Conservation (phyloP, 2,329 filamentous ascomycete species). For the Bipolaris oryzae region DNA sequence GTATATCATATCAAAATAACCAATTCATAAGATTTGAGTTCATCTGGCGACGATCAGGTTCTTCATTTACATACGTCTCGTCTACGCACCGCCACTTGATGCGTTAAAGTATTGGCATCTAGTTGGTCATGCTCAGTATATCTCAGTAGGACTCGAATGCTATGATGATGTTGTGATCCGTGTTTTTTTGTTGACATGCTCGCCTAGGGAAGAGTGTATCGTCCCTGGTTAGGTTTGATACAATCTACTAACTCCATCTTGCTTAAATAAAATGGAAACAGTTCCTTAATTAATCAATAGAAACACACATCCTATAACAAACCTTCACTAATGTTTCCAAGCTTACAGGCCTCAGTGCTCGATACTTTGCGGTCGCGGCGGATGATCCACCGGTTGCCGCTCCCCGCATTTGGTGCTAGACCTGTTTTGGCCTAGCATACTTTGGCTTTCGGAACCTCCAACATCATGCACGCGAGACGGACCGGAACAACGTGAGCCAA, state of each 20-base stretch:
- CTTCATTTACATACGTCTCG: neutral
- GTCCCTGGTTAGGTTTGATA: neutral
- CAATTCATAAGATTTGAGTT: neutral
- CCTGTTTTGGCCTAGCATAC: conserved; percentile 13
- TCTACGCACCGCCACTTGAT: neutral
- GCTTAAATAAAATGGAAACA: neutral
- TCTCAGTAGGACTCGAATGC: neutral
- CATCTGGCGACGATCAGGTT: neutral
- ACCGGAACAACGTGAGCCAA: conserved; percentile 12
- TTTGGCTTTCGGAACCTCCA: conserved; percentile 27
- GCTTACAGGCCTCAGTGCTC: neutral
- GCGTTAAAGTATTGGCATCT: neutral
- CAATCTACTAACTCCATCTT: neutral
- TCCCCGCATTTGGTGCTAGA: conserved; percentile 18
- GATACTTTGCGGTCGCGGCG: conserved; percentile 1
- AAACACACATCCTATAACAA: neutral
- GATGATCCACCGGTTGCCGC: conserved; percentile 15
- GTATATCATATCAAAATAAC: neutral
- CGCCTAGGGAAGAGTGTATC: neutral
- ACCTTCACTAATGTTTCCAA: neutral
- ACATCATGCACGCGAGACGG: conserved; percentile 22
- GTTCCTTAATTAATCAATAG: neutral
- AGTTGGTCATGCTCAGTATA: neutral
- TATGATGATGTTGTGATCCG: neutral
- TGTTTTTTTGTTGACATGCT: neutral